Conservation (phyloP, 2,329 filamentous ascomycete species). For the Trichoderma endophyticum region DNA sequence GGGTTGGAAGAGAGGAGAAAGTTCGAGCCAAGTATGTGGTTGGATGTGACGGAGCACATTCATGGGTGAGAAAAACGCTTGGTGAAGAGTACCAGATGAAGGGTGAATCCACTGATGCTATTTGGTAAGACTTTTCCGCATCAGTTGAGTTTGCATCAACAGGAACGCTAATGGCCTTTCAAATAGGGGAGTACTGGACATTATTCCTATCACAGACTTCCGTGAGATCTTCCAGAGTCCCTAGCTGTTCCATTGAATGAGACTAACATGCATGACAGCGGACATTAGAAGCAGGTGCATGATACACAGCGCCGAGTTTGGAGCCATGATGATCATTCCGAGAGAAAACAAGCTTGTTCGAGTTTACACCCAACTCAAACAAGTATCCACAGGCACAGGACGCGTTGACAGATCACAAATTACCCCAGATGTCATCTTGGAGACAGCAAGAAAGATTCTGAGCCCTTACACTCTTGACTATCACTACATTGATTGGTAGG, state of each 20-base stretch:
- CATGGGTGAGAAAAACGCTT: conserved; percentile 59
- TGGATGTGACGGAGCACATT: conserved; percentile 66
- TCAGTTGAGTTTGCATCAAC: background rate
- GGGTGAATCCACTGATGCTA: conserved; percentile 53
- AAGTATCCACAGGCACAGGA: conserved; percentile 41
- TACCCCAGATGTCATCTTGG: conserved; percentile 60
- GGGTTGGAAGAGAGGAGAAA: conserved; percentile 26
- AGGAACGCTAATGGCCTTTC: background rate
- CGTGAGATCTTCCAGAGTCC: conserved; percentile 29
- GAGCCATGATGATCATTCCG: conserved; percentile 63
- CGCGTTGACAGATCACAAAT: conserved; percentile 61
- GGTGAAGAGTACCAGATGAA: conserved; percentile 49
- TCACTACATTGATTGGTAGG: conserved; percentile 61
- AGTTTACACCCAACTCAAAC: conserved; percentile 61
- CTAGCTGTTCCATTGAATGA: background rate
- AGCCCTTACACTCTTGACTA: conserved; percentile 65
- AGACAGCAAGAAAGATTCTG: conserved; percentile 62
- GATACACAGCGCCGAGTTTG: conserved; percentile 53
- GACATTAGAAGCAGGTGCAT: conserved; percentile 58
- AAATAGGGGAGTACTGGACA: conserved; percentile 42
- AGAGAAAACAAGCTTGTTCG: conserved; percentile 61
- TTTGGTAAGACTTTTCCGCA: conserved; percentile 35
- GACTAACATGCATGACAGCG: conserved; percentile 21
- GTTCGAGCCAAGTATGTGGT: conserved; percentile 56
- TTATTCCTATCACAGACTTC: conserved; percentile 48